Conservation (phyloP, 441 rosid genomes). For the Aleurites moluccanus region DNA sequence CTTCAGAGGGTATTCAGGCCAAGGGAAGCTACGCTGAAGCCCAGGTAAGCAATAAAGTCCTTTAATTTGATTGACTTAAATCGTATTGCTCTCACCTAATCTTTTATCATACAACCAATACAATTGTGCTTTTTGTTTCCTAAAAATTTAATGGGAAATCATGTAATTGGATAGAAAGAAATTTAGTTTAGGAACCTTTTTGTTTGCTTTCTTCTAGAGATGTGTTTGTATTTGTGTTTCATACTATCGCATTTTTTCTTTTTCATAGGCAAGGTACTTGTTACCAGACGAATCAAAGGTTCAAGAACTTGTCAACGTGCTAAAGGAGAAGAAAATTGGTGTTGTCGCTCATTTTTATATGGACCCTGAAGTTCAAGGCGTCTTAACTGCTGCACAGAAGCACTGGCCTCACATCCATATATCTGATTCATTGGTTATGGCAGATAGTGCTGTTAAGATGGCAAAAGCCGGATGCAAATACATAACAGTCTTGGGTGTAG, state of each 20-base stretch:
- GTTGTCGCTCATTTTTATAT: conserved; percentile 91
- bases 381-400: conserved; percentile 88
- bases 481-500: conserved; percentile 90
- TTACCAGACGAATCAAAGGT: conserved; percentile 71
- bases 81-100: not conserved
- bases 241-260: not conserved
- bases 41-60: conserved; percentile 51
- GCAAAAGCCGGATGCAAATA: conserved; percentile 88
- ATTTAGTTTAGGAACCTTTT: not conserved
- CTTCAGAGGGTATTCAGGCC: conserved; percentile 59
- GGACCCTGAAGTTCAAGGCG: conserved; percentile 99
- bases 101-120: not conserved
- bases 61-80: not conserved
- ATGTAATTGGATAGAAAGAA: not conserved
- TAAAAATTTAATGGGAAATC: not conserved
- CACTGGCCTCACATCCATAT: conserved; percentile 90
- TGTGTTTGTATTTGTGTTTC: not conserved
- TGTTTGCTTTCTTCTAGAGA: no score
- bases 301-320: conserved; percentile 57
- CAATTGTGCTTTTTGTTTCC: not conserved
- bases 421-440: conserved; percentile 96
- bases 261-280: conserved; percentile 66
- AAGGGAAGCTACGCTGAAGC: conserved; percentile 92
- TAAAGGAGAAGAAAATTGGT: conserved; percentile 89
- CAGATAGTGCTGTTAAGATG: conserved; percentile 92